Evolutionary conservation across 1,139 yeast genomes (phyloP), one percentile per base, ranked within the genome.

Genomic region (Geotrichum histeridarum): DNA sequence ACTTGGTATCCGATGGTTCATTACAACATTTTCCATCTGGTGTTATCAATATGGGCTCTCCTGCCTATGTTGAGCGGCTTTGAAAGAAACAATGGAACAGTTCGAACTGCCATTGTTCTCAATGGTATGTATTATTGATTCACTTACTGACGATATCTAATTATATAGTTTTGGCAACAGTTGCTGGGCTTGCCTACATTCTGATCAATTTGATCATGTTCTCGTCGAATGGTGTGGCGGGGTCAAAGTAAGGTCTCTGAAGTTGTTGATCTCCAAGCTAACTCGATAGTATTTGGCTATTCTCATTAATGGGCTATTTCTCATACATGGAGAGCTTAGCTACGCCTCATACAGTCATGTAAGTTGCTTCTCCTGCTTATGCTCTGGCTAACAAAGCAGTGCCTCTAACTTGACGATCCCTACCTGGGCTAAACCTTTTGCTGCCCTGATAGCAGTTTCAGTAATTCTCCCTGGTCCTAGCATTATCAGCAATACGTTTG

Each of bases 1-100:
- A 82, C 95, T 8, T 78, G 89, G 61, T 91, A 87, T 67, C 86
- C 93, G 1, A 70, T 90, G 64, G 81, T 81, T 48, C 97, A 90
- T 67, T 66, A 73, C 41, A 77, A 80, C 22, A 60, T 81, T 27
- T 58, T 83, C 54, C 96, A 89, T 68, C 73, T 91, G 70, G 55
- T 80, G 2, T 70, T 86, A 63, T 88, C 88, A 66, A 60, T 80
- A n/a, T 59, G 81, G 45, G 79, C 85, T 0, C 67, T 89, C 47
- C 72, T 82, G 0, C 89, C 91, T 5, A 71, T 90, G 65, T 73
- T 86, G 33, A 75, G 78, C 18, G 57, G 62, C 53, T 90, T 84
- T 69, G 98, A 91, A 72, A 73, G 76, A 53, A 69, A 73, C 32
- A 86, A 89, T 63, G 98, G 98, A 8, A 90, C 98, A 0, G 84